Conservation (phyloP, 768 basidiomycete genomes). For the Cyathus striatus region DNA sequence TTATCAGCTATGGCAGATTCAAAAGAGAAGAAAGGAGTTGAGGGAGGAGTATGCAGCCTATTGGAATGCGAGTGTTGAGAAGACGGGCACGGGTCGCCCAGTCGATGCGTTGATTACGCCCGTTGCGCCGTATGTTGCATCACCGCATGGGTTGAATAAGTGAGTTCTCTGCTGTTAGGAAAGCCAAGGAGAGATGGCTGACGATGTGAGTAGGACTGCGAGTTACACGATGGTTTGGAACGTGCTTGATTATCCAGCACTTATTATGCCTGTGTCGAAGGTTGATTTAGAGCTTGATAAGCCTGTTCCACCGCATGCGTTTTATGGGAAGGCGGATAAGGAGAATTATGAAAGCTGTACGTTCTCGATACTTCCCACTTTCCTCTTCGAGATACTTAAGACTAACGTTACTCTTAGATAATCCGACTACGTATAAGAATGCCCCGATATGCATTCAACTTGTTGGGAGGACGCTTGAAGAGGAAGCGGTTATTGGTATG, state of each 20-base stretch:
- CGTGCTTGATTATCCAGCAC: constrained; percentile 57
- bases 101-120: constrained; percentile 75
- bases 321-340: constrained; percentile 44
- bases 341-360: constrained; percentile 47
- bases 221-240: constrained; percentile 66
- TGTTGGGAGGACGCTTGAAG: too few relatives aligned
- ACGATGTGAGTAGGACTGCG: constrained; percentile 32
- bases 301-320: constrained; percentile 37
- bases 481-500: too few relatives aligned
- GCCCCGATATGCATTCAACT: too few relatives aligned
- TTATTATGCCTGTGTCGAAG: constrained; percentile 58
- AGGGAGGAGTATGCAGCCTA: constrained; percentile 54
- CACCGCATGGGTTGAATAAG: constrained; percentile 58
- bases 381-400: too few relatives aligned
- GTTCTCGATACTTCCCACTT: too few relatives aligned
- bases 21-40: constrained; percentile 42
- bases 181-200: constrained; percentile 2
- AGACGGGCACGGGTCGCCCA: constrained; percentile 65
- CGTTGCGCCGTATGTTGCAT: constrained; percentile 51
- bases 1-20: constrained; percentile 65
- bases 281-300: constrained; percentile 53
- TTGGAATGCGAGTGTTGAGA: constrained; percentile 49
- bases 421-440: too few relatives aligned
- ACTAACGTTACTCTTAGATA: too few relatives aligned
- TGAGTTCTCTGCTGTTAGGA: constrained; percentile 19